Percentiles rank a stretch among this genome's conserved stretches.
These are phyloP conservation scores for Fusarium buharicum DNA, from an alignment of 2,329 filamentous ascomycete species.

Conservation along the genomic window DNA sequence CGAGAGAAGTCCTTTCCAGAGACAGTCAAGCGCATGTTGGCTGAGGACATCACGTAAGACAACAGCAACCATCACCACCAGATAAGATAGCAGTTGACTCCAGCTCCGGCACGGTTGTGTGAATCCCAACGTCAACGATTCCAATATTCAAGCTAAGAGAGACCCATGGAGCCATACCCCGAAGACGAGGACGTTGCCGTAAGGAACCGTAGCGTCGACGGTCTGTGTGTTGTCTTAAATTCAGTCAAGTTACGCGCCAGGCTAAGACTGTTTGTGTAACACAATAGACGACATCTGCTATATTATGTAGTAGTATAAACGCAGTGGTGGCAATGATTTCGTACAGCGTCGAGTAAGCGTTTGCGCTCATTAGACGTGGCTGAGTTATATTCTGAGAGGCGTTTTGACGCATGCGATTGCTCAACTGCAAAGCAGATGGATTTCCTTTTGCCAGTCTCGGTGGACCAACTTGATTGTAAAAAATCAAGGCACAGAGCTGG, in stretches of 20 bases:
- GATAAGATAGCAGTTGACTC: background rate
- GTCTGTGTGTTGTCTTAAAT: conserved; percentile 12
- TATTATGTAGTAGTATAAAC: background rate
- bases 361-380: background rate
- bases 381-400: background rate
- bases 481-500: background rate
- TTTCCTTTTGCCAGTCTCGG: background rate
- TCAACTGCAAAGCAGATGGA: background rate
- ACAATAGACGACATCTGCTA: conserved; percentile 1
- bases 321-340: conserved; percentile 10
- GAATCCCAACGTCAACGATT: background rate
- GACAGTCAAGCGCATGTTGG: background rate
- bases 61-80: background rate
- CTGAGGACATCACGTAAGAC: conserved; percentile 5
- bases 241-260: conserved; percentile 12
- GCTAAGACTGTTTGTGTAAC: conserved; percentile 10
- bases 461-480: background rate
- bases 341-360: conserved; percentile 6
- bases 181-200: conserved; percentile 2
- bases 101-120: background rate
- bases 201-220: conserved; percentile 6
- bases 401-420: background rate
- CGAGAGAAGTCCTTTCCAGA: conserved; percentile 11
- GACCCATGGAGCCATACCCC: conserved; percentile 1
- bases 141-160: background rate